Base-by-base conservation (phyloP, 2,329 filamentous ascomycete species). In the Botrytis fabae region DNA sequence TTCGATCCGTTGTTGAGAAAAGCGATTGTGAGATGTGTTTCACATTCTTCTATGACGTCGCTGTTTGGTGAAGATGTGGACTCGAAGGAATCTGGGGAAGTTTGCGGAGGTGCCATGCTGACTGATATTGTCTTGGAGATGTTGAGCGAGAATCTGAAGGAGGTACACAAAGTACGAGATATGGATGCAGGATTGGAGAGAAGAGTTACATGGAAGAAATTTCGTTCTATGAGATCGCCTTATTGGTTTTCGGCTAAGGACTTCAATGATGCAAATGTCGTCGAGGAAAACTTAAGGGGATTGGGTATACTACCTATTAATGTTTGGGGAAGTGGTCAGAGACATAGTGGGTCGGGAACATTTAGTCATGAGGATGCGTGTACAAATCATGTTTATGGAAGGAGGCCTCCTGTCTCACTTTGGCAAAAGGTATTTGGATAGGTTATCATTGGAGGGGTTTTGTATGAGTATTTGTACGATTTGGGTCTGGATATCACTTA, bases 201-300 rank as follows among this genome's bases (percentile, higher is more conserved):
- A 22, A 76, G 76, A 51, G 76, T 78, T 22, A 76, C 76, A 4
- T 78, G 77, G 77, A 78, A 76, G 61, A 75, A 74, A 61, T 77
- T 78, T n/a, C 64, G 71, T 35, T 32, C n/a, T 16, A 25, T 78
- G 32, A 74, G 73, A 72, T 35, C 70, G 5, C 38, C 73, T 4
- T 48, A 74, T 40, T 78, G 77, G 77, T 72, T 78, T 38, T 76
- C 75, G 20, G 22, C 22, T n/a, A 57, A 68, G 38, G 65, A 68
- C 32, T 68, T 68, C n/a, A 68, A 68, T 32, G 60, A 72, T 60
- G 60, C 71, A n/a, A 65, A 25, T 18, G 59, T 42, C 25, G 71
- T 71, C 22, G 72, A 74, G 28, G 71, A 63, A n/a, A 64, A 76
- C 42, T 75, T 76, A 61, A 73, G 73, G 38, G 76, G 77, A 1